These are phyloP conservation scores for Salvia splendens DNA, from an alignment of 257 asterid species.

Conservation along the genomic window DNA sequence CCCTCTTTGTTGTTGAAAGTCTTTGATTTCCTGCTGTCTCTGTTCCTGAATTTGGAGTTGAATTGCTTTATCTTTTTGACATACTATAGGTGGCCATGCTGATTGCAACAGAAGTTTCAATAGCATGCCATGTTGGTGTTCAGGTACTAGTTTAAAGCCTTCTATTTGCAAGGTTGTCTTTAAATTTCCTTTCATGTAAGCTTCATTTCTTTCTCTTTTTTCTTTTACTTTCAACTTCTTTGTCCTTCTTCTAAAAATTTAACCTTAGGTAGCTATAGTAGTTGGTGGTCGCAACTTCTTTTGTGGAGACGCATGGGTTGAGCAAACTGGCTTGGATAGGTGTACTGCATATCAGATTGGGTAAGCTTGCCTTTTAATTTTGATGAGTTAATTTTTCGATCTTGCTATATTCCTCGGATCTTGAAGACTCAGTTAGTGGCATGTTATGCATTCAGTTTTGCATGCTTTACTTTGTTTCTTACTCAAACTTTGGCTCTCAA, in stretches of 20 bases:
- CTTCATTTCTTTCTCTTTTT: too few relatives aligned
- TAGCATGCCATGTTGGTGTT: slow-evolving; percentile 69
- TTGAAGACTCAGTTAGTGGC: not conserved
- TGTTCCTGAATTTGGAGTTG: not conserved
- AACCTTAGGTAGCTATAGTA: slow-evolving; percentile 59
- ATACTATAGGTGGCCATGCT: slow-evolving; percentile 74
- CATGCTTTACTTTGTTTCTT: slow-evolving; percentile 18
- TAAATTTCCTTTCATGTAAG: too few relatives aligned
- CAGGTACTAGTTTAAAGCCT: slow-evolving; percentile 55
- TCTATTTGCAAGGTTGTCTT: slow-evolving; percentile 18
- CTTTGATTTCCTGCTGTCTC: not conserved
- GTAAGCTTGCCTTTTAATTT: slow-evolving; percentile 44
- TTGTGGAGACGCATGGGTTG: slow-evolving; percentile 91
- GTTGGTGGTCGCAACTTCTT: slow-evolving; percentile 97
- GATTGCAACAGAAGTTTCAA: slow-evolving; percentile 85
- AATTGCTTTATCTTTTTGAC: slow-evolving; percentile 21
- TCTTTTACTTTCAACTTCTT: too few relatives aligned
- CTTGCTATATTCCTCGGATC: not conserved
- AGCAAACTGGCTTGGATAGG: slow-evolving; percentile 80
- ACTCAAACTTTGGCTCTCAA: not conserved
- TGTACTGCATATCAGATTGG: slow-evolving; percentile 94
- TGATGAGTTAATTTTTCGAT: slow-evolving; percentile 1
- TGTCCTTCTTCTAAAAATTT: not conserved
- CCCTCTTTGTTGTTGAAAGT: not conserved
- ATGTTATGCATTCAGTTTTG: slow-evolving; percentile 12